Conservation (phyloP, 2,329 filamentous ascomycete genomes). For the Ophiostoma ulmi region DNA sequence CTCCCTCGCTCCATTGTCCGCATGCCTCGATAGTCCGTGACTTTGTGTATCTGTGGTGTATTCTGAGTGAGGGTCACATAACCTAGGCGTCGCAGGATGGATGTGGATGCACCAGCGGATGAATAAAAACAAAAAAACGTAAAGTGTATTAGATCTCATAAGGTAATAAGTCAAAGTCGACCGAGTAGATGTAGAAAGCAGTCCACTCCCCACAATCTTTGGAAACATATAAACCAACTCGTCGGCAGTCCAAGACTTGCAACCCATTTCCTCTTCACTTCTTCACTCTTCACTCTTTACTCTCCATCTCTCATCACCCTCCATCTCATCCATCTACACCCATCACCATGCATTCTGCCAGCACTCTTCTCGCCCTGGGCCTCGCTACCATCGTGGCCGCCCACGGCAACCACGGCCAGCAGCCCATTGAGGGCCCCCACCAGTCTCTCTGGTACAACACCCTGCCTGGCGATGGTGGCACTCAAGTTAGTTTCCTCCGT, state of each 20-base stretch:
- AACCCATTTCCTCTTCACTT: not conserved
- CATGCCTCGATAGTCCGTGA: not conserved
- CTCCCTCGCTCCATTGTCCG: not conserved
- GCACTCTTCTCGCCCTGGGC: constrained; percentile 11
- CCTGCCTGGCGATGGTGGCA: constrained; percentile 77
- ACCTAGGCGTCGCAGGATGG: not conserved
- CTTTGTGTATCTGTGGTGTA: not conserved
- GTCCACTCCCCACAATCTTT: not conserved
- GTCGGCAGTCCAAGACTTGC: not conserved
- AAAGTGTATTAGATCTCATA: not conserved
- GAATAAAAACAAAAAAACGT: not conserved
- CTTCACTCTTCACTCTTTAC: not conserved
- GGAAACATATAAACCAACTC: constrained; percentile 4
- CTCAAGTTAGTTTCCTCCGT: constrained; percentile 49
- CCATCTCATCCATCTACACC: not conserved
- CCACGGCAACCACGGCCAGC: constrained; percentile 56
- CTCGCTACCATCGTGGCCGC: constrained; percentile 48
- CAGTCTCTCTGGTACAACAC: constrained; percentile 76
- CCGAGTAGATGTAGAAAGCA: not conserved
- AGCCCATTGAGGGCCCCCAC: constrained; percentile 61
- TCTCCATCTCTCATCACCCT: not conserved
- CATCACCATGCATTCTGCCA: constrained; percentile 12
- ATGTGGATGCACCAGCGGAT: constrained; percentile 13
- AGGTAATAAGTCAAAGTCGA: not conserved
- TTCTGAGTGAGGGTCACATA: constrained; percentile 6